Evolutionary conservation across 257 asterid species (phyloP).

Genomic region (Solanum okadae): DNA sequence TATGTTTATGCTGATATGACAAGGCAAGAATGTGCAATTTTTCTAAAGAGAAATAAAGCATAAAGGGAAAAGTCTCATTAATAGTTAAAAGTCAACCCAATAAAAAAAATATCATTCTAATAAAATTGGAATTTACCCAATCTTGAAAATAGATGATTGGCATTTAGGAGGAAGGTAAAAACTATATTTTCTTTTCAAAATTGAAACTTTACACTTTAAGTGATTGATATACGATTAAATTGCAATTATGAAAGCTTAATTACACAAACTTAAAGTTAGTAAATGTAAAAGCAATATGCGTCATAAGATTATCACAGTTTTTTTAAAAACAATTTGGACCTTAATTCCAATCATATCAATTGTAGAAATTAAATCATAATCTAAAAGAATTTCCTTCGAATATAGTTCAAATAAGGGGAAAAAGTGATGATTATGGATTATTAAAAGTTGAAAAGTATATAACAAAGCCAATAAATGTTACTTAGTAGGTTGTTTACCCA

Average conservation of each 20-base stretch:
- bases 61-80: background rate
- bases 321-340: background rate
- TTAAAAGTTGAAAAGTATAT: background rate
- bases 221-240: background rate
- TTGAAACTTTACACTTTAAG: background rate
- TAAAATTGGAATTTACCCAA: background rate
- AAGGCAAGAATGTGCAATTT: background rate
- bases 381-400: background rate
- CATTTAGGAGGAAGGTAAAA: background rate
- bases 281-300: background rate
- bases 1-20: background rate
- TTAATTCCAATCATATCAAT: background rate
- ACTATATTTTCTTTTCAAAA: background rate
- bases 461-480: background rate
- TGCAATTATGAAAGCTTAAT: background rate
- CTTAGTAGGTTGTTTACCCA: background rate
- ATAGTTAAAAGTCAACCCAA: background rate
- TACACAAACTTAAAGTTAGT: background rate
- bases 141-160: background rate
- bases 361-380: background rate
- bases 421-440: background rate
- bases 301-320: background rate
- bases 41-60: background rate
- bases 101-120: background rate
- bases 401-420: background rate